Evolutionary conservation across 2,329 filamentous ascomycete genomes (phyloP), one percentile per base, ranked within the genome.

Genomic region (Fonsecaea pedrosoi): DNA sequence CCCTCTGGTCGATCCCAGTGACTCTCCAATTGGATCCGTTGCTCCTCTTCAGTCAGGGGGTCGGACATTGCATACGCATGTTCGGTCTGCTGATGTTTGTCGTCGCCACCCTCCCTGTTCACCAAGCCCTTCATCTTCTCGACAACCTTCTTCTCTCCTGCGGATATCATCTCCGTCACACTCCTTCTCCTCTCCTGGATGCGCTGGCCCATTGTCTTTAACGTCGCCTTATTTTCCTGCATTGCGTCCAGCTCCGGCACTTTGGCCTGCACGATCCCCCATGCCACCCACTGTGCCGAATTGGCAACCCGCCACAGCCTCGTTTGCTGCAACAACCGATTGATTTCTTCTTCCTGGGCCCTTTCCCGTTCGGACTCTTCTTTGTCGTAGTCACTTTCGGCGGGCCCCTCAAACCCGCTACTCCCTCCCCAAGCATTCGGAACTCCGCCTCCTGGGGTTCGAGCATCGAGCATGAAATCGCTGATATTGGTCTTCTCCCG

Each of bases 261-360:
- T 76, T 95, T 94, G 56, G 95, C 94, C 80, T 99, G 95, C 60
- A 99, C 91, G 69, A 98, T 92, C 30, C 95, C 95, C 95, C 95
- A 99, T 1, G 93, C 92, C 30, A 96, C 87, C 95, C 95, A 99
- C 79, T 91, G 88, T 1, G 92, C 92, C 40, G 90, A 93, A 79
- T 95, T 96, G 45, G 92, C 92, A 0, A 92, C 83, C 2, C 95
- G 88, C 95, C 95, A 99, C 54, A 96, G 82, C 15, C 88, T 84
- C 2, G 92, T 89, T 80, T 98, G 93, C 48, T 89, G 86, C 75
- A 95, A 82, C 34, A 99, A 82, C 60, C 87, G 85, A 57, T 87
- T 82, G 5, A 96, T 85, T 73, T 90, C 87, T 42, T 82, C 79
- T 61, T 97, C 92, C 4, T 86, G 82, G 54, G 84, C 82, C 66